phyloP scores from a whole-genome alignment of 768 basidiomycete species.

The Boletus rex-veris region DNA sequence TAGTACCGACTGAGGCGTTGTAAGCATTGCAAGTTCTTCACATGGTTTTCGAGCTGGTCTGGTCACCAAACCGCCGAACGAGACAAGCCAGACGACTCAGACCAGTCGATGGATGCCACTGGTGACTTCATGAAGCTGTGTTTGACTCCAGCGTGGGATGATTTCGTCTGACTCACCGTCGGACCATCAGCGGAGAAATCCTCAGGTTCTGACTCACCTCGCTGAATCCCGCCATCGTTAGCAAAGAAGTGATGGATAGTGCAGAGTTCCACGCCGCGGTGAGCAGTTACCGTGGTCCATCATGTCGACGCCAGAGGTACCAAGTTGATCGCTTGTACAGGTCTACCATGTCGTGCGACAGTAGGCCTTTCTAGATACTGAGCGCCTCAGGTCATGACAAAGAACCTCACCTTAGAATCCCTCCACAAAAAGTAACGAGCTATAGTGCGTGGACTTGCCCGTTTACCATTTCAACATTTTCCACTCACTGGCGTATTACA shows the following conservation, averaged over 20 bases:
- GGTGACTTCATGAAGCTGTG: not conserved
- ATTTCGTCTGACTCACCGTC: too few relatives aligned
- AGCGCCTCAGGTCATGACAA: not conserved
- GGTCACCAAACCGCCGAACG: not conserved
- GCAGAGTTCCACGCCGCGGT: constrained; percentile 64
- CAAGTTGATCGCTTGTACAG: constrained; percentile 31
- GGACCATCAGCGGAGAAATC: too few relatives aligned
- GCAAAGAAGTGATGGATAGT: constrained; percentile 42
- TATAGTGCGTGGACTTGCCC: constrained; percentile 49
- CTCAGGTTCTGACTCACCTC: not conserved
- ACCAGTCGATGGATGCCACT: not conserved
- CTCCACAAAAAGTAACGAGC: constrained; percentile 63
- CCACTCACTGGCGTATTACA: constrained; percentile 23
- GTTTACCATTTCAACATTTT: not conserved
- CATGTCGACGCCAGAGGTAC: not conserved
- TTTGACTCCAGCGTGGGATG: not conserved
- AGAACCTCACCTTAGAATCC: constrained; percentile 41
- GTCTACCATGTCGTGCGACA: constrained; percentile 71
- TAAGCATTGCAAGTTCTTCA: not conserved
- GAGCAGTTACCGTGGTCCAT: constrained; percentile 13
- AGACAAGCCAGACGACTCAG: not conserved
- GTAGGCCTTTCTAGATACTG: constrained; percentile 10
- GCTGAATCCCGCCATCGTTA: not conserved
- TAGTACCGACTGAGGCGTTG: too few relatives aligned
- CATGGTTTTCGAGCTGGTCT: not conserved